phyloP scores from a whole-genome alignment of 495 filamentous ascomycete species.

The Recurvomyces mirabilis region DNA sequence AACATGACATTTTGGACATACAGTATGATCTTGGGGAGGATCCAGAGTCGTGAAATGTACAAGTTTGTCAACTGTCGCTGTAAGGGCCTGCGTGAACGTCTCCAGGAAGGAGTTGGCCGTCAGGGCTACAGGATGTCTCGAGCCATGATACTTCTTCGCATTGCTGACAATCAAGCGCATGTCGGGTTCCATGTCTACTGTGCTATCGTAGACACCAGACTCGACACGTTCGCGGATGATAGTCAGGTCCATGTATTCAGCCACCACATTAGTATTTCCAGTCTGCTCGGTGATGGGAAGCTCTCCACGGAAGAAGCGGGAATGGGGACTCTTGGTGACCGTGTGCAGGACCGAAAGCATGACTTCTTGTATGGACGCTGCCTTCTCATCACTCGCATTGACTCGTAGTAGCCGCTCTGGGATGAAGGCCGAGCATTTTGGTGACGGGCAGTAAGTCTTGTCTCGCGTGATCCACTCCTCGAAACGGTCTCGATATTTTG shows the following conservation, averaged over 20 bases:
- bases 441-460: conserved; percentile 28
- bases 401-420: conserved; percentile 20
- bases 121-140: conserved; percentile 6
- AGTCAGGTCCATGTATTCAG: conserved; percentile 4
- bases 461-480: conserved; percentile 29
- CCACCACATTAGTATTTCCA: conserved; percentile 3
- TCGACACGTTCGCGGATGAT: no score
- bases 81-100: not conserved
- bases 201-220: no score
- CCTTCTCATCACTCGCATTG: not conserved
- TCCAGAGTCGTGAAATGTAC: not conserved
- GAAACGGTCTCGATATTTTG: conserved; percentile 22
- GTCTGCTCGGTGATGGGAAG: not conserved
- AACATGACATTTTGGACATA: conserved; percentile 24
- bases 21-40: not conserved
- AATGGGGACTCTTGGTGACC: not conserved
- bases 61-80: not conserved
- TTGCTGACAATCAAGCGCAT: conserved; percentile 10
- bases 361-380: not conserved
- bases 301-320: conserved; percentile 14
- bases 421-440: conserved; percentile 27
- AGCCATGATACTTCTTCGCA: conserved; percentile 9
- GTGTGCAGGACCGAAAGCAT: not conserved
- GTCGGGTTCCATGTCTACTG: conserved; percentile 7
- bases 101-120: conserved; percentile 4